Evolutionary conservation across 345 rosid genomes (phyloP).

Genomic region (Hirschfeldia incana): DNA sequence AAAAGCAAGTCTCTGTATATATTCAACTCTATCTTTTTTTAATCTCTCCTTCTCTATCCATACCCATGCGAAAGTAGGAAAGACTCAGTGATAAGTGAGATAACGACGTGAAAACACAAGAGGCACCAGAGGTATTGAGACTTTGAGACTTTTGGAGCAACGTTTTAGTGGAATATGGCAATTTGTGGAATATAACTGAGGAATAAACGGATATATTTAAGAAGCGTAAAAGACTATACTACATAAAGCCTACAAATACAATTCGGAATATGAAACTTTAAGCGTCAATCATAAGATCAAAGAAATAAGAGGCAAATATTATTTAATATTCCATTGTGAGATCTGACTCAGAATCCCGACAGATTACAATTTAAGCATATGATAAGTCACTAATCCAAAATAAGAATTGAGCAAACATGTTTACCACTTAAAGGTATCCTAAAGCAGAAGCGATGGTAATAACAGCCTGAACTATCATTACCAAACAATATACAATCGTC

Average conservation of each 20-base stretch:
- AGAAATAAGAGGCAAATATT: neutral
- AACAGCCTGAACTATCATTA: neutral
- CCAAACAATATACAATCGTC: neutral
- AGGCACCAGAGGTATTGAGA: neutral
- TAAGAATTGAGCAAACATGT: neutral
- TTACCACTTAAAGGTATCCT: neutral
- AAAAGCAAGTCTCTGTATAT: neutral
- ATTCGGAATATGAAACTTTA: neutral
- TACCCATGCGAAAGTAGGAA: neutral
- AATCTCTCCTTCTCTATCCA: neutral
- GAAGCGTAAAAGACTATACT: neutral
- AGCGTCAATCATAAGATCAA: neutral
- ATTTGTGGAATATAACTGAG: neutral
- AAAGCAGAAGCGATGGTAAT: neutral
- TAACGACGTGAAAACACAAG: neutral
- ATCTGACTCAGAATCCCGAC: neutral
- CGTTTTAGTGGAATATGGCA: neutral
- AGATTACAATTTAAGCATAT: neutral
- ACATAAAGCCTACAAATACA: neutral
- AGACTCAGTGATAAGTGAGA: neutral
- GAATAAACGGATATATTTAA: neutral
- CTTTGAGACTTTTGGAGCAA: neutral
- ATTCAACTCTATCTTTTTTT: neutral
- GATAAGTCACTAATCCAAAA: neutral
- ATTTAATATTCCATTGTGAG: constrained; percentile 8